Evolutionary conservation across 2,329 filamentous ascomycete species (phyloP), one percentile per base, ranked within the genome.

Genomic region (Hypomyces perniciosus): DNA sequence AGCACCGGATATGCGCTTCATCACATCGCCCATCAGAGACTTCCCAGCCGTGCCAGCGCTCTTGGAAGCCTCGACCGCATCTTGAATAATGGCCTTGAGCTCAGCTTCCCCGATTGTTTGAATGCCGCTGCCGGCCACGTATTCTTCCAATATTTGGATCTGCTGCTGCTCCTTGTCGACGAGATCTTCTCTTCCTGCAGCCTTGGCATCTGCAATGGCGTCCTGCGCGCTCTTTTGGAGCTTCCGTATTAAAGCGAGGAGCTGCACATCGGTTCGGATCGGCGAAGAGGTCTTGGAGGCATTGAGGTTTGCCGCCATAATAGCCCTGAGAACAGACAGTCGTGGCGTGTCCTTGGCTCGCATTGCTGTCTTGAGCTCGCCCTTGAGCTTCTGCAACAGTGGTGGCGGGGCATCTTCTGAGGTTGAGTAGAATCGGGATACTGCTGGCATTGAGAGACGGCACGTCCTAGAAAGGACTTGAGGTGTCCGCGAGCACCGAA

Each of bases 261-360:
- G 75, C 61, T 86, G 80, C 56, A 79, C 76, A 66, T 92, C 86
- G 26, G 81, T 87, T 49, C 72, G 74, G 62, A 91, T 80, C n/a
- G 88, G 87, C 37, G 72, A 74, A 37, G 76, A 63, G 10, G 86
- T 89, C 70, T 91, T 91, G 65, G 83, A 85, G 33, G 85, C 83
- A 68, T 90, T 91, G 59, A 84, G 83, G 54, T 86, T 82, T 55
- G 85, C 79, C 31, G 85, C 76, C 56, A 91, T 77, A 55, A 91
- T 71, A 38, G 76, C 68, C 58, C 88, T 85, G 44, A 92, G 76
- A 35, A 88, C 86, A 37, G 78, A 72, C 28, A 91, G 79, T 2
- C 85, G 81, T 28, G 80, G 72, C 28, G 74, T 68, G 62, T 86
- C 82, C 66, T 84, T 86, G 59, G 75, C 74, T 52, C 77, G 77